Evolutionary conservation across 1,284 basidiomycete species (phyloP), one percentile per base, ranked within the genome.

Genomic region (Phylloboletellus chloephorus): DNA sequence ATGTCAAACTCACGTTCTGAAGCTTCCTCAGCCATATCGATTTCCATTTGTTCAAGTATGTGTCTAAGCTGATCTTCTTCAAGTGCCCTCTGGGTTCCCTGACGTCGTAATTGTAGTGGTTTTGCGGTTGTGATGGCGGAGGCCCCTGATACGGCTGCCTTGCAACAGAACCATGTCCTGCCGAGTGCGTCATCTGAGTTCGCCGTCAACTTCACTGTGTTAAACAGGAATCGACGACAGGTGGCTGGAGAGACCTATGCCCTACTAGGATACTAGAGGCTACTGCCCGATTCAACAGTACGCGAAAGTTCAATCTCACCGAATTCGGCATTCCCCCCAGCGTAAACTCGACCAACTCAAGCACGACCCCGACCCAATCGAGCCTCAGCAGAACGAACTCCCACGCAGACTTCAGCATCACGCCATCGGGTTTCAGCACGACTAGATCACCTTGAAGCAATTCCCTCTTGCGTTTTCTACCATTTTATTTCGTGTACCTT

Each of bases 71-170:
- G 10, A n/a, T 30, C 17, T 4, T 34, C 4, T 38, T 32, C 16
- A 12, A 7, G 19, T 17, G n/a, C 6, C 4, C 21, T 16, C 10
- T 7, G 11, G 15, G 16, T 32, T 13, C 15, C 2, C 34, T 57
- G 12, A 55, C 13, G 13, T n/a, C 5, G 12, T 20, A 20, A 21
- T 26, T 34, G 10, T n/a, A 60, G 58, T 10, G 60, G 62, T 8
- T 63, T 64, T 39, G 60, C 56, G 30, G 54, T 58, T 19, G 39
- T 59, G 8, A 37, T 62, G 46, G 62, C 60, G 0, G 62, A 63
- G 43, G 44, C 51, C 0, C 43, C 51, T 15, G 38, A 50, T 19
- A 21, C 16, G 1, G 39, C 57, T 26, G 43, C 52, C n/a, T 3
- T 31, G 15, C 47, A 59, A 22, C 52, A 63, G 25, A 45, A 47